These are phyloP conservation scores for Gossypium davidsonii DNA, from an alignment of 441 rosid species.

Conservation along the genomic window DNA sequence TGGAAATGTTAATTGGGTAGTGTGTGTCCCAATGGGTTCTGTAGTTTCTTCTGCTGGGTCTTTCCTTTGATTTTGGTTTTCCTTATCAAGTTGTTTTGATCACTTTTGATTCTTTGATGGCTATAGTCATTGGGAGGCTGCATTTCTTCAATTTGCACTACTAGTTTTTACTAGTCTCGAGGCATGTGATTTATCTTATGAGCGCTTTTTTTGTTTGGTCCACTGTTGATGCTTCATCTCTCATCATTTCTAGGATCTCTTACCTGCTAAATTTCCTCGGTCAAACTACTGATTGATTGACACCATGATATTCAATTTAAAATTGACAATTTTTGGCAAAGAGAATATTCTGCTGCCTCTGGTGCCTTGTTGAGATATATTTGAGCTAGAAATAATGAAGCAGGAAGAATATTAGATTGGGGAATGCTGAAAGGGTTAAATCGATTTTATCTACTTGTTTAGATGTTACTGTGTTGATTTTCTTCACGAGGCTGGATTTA, in stretches of 20 bases:
- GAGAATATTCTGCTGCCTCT: not conserved
- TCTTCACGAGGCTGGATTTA: not conserved
- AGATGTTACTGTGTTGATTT: not conserved
- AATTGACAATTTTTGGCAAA: not conserved
- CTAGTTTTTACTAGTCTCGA: not conserved
- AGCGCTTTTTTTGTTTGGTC: not conserved
- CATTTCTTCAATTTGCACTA: not conserved
- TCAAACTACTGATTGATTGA: not conserved
- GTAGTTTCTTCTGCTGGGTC: constrained; percentile 5
- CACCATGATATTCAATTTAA: not conserved
- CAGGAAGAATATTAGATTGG: not conserved
- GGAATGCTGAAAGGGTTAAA: not conserved
- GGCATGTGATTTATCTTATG: constrained; percentile 7
- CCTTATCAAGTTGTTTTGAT: not conserved
- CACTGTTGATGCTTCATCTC: not conserved
- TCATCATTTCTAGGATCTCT: not conserved
- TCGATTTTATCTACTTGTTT: constrained; percentile 4
- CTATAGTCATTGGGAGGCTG: not conserved
- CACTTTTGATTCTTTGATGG: not conserved
- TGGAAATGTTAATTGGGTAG: constrained; percentile 16
- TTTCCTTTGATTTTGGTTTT: constrained; percentile 1
- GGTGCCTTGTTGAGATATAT: not conserved
- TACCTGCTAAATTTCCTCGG: not conserved
- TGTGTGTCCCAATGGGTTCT: not conserved
- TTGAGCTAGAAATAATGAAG: constrained; percentile 3